These are phyloP conservation scores for Hebeloma cylindrosporum DNA, from an alignment of 768 basidiomycete species.

Conservation along the genomic window DNA sequence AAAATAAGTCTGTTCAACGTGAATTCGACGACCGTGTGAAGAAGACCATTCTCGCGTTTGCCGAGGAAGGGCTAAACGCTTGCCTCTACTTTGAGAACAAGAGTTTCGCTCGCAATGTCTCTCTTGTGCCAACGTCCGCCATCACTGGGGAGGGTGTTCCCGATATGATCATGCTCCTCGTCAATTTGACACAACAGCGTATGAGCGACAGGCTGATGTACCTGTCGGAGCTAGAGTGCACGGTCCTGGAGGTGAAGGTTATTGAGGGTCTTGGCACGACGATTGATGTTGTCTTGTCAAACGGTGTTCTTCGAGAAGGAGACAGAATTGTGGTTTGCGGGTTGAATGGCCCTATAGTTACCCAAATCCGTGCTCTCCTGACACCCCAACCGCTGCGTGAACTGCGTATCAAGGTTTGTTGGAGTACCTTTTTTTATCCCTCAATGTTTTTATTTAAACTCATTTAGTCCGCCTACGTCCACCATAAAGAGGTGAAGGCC, in stretches of 20 bases:
- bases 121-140: conserved; percentile 96
- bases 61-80: conserved; percentile 97
- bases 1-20: conserved; percentile 73
- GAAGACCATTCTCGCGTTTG: conserved; percentile 88
- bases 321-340: conserved; percentile 97
- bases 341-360: conserved; percentile 95
- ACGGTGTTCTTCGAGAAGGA: conserved; percentile 88
- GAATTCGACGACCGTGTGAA: conserved; percentile 89
- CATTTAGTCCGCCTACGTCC: conserved; percentile 89
- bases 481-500: conserved; percentile 96
- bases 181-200: conserved; percentile 95
- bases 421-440: conserved; percentile 6
- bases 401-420: conserved; percentile 85
- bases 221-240: conserved; percentile 94
- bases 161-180: conserved; percentile 98
- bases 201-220: conserved; percentile 99
- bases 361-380: conserved; percentile 88
- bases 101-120: conserved; percentile 90
- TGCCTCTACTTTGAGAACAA: conserved; percentile 98
- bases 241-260: conserved; percentile 97
- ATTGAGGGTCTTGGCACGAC: conserved; percentile 98
- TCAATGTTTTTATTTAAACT: conserved; percentile 11
- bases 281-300: conserved; percentile 94
- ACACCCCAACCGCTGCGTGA: conserved; percentile 97
- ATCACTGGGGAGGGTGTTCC: conserved; percentile 98